Base-by-base conservation (phyloP, 345 rosid genomes). In the Hevea brasiliensis region DNA sequence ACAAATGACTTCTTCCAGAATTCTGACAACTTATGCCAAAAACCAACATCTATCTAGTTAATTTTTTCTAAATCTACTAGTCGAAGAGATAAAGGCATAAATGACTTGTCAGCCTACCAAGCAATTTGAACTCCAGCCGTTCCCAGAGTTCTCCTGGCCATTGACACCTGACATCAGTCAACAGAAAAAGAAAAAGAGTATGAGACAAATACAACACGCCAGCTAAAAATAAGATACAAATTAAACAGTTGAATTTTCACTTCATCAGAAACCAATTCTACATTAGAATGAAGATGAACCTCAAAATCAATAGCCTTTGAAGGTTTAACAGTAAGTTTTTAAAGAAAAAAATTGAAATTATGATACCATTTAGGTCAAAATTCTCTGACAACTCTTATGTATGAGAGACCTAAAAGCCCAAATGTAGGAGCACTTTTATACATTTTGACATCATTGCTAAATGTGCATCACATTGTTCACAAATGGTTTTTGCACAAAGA, bases 131-230 rank as follows among this genome's bases (percentile, higher is more conserved):
- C 97, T 78, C 97, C 97, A 70, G 84, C 81, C 42, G 79, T 73
- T 27, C 98, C 97, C 63, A 94, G 86, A 74, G 98, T 94, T 80
- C 92, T 84, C 85, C 57, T 82, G 62, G 98, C 98, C 98, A 94
- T 92, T 41, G 98, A 94, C 29, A 94, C 98, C 97, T 94, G 79
- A 64, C 82, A 77, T 24, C 59, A 76, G 11, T 57, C 69, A 74
- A 7, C n/a, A 11, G 21, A 59, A 54, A 29, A 44, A 75, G 44
- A 47, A 23, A 60, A 17, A 3, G 7, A 13, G 6, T 60, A n/a
- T 48, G 41, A 60, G 21, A n/a, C 1, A 47, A 71, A 21, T 37
- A 27, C 41, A 8, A 35, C 50, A 61, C 10, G 42, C 9, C 45
- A 35, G 44, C 0, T n/a, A 61, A 42, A 11, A 41, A 37, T 23